Conservation (phyloP, 202 grass and related monocot species). For the Setaria viridis region DNA sequence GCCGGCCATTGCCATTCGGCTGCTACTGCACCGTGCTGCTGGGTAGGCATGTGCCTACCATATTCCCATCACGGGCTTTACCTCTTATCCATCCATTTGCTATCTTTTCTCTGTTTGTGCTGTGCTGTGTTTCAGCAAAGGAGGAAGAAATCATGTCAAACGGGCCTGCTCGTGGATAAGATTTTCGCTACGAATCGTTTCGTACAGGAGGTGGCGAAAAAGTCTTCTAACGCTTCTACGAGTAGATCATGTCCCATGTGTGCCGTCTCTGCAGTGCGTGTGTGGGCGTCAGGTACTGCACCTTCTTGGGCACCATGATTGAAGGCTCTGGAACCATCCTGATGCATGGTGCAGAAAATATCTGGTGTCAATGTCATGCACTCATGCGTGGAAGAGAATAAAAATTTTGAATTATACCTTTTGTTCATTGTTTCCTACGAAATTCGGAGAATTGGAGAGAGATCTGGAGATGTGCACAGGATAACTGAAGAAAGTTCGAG, state of each 20-base stretch:
- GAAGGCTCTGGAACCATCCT: conserved; percentile 14
- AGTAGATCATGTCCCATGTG: neutral
- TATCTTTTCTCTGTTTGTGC: neutral
- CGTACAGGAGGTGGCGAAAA: neutral
- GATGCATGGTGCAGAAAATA: neutral
- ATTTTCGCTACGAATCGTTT: neutral
- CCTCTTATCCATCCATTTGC: neutral
- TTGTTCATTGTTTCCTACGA: too few species aligned
- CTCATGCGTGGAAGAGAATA: too few species aligned
- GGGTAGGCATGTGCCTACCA: neutral
- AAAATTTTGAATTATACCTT: neutral
- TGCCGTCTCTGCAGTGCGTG: neutral
- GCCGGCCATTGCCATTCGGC: neutral
- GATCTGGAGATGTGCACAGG: neutral
- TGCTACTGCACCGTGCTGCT: neutral
- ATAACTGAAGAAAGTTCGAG: conserved; percentile 25
- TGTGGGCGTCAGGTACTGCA: neutral
- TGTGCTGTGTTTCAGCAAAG: neutral
- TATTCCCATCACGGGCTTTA: neutral
- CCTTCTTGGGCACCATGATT: neutral
- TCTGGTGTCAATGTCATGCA: neutral
- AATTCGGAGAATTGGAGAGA: neutral
- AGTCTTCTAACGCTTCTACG: neutral
- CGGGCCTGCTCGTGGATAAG: neutral
- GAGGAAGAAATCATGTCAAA: neutral